phyloP scores from a whole-genome alignment of 331 rosid species.

The Quercus phellos region DNA sequence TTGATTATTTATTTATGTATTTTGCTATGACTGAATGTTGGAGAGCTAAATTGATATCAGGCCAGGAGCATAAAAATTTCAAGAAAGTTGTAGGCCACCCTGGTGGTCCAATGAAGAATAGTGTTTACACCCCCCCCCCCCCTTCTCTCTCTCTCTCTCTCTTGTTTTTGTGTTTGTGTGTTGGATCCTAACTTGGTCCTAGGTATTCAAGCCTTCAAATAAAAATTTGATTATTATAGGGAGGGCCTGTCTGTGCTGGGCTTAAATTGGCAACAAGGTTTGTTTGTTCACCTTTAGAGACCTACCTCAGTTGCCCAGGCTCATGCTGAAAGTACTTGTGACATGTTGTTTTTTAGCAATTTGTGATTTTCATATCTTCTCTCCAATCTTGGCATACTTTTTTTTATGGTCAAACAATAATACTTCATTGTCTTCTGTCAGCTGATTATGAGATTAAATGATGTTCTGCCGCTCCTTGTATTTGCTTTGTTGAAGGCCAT shows the following conservation, averaged over 20 bases:
- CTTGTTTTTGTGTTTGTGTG: not conserved
- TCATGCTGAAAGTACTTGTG: not conserved
- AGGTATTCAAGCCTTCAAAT: not conserved
- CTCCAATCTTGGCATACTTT: not conserved
- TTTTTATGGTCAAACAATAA: not conserved
- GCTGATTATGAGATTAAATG: not conserved
- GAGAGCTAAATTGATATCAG: not conserved
- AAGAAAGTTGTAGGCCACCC: not conserved
- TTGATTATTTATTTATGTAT: too few relatives aligned
- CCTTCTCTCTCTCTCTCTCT: not conserved
- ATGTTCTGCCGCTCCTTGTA: not conserved
- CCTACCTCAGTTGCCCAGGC: not conserved
- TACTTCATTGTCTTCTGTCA: not conserved
- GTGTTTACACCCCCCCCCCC: not conserved
- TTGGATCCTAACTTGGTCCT: not conserved
- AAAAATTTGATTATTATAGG: not conserved
- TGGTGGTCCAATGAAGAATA: not conserved
- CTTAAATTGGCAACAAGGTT: not conserved
- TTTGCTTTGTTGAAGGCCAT: not conserved
- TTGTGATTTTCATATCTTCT: not conserved
- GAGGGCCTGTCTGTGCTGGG: not conserved
- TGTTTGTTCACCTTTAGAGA: not conserved
- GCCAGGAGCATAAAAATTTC: not conserved
- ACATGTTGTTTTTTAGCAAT: not conserved
- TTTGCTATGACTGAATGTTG: not conserved